These are phyloP conservation scores for Anthracocystis panici-leucophaei DNA, from an alignment of 1,284 basidiomycete species.

Conservation along the genomic window DNA sequence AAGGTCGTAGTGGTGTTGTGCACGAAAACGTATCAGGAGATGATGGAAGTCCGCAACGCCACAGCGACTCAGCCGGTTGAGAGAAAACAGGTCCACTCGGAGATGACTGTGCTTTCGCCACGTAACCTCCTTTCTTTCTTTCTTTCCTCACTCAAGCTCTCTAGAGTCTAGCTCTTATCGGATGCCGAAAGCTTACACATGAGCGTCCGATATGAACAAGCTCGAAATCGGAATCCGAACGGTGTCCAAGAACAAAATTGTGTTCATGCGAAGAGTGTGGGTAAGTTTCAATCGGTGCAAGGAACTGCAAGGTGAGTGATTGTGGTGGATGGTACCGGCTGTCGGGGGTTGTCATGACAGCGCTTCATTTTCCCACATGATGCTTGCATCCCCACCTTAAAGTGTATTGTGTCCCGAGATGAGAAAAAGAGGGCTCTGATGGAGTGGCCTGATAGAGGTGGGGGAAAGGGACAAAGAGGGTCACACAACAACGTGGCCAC, in stretches of 20 bases:
- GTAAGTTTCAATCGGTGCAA: neutral
- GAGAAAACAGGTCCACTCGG: neutral
- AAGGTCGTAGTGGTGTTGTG: neutral
- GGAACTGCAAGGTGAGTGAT: neutral
- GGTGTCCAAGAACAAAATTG: conserved; percentile 4
- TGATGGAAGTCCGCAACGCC: neutral
- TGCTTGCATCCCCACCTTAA: neutral
- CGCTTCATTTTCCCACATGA: neutral
- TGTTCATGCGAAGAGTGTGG: conserved; percentile 2
- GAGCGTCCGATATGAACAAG: conserved; percentile 17
- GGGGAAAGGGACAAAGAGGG: neutral
- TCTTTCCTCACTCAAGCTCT: neutral
- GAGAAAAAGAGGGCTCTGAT: neutral
- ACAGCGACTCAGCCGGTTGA: neutral
- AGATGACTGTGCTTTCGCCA: conserved; percentile 5
- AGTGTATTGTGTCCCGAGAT: conserved; percentile 2
- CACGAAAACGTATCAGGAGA: neutral
- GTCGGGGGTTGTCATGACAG: conserved; percentile 9
- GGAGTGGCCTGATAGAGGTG: conserved; percentile 1
- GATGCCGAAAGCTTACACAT: conserved; percentile 14
- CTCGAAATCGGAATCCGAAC: conserved; percentile 20
- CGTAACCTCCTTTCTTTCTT: neutral
- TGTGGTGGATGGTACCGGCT: conserved; percentile 2
- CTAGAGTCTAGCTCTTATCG: conserved; percentile 2
- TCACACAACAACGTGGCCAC: neutral